Base-by-base conservation (phyloP, 805 yeast genomes). In the Kuraishia piskuri region DNA sequence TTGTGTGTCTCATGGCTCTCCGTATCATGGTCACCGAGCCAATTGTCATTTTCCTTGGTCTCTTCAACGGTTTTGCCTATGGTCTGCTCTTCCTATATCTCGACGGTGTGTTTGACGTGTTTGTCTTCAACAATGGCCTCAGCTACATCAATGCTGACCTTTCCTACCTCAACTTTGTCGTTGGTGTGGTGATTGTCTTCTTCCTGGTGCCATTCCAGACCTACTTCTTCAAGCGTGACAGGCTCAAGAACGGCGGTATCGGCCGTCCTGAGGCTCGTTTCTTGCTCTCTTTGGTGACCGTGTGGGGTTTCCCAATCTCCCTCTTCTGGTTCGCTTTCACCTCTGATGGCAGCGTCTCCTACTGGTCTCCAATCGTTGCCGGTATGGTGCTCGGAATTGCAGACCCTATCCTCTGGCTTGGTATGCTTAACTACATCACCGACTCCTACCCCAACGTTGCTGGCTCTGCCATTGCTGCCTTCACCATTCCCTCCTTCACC, bases 221-320 rank as follows among this genome's bases (percentile, higher is more conserved):
- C 9, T 63, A 55, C 50, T 53, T 68, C 46, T 68, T 63, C 57
- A 67, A 53, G 53, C 59, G 55, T 36, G 67, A 61, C 55, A 64
- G 68, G 58, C 45, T 59, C 24, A 65, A 60, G 54, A 64, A 67
- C 53, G 68, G 65, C 40, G 72, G 72, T 51, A 52, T 64, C 48
- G 61, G 64, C 53, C 62, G 65, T 56, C 72, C 72, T 20, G 72
- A 68, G 56, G 69, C 67, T 45, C 63, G 72, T 59, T 68, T 68
- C 56, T 49, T 60, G 31, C 20, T 61, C 12, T 67, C 72, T 1
- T 57, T 68, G 52, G 66, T 68, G 24, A 61, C 66, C 2, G 70
- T 67, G 44, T 68, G 72, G 72, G 68, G 69, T 45, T 68, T 67
- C 66, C 72, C 71, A 53, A 58, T 64, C 24, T 67, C 70, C 7